Percentiles rank a stretch among this genome's conserved stretches.
Evolutionary conservation across 805 yeast genomes (phyloP).

Genomic region (Nakazawaea populi): DNA sequence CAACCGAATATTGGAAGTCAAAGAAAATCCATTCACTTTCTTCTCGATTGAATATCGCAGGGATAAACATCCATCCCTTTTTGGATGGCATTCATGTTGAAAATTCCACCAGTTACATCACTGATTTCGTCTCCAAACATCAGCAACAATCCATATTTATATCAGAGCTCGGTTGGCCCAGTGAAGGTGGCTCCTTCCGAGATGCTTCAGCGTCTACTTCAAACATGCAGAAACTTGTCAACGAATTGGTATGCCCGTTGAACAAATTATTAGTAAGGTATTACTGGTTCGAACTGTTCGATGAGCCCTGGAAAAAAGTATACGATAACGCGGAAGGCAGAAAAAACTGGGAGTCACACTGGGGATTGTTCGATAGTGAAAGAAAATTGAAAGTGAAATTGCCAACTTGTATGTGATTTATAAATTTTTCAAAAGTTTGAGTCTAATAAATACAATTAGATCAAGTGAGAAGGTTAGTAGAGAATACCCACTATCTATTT

Average conservation of each 20-base stretch:
- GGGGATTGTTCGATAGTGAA: conserved; percentile 57
- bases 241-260: conserved; percentile 45
- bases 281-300: conserved; percentile 66
- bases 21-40: too few species aligned
- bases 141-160: conserved; percentile 31
- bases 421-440: too few species aligned
- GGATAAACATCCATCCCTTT: conserved; percentile 65
- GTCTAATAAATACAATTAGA: too few species aligned
- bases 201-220: conserved; percentile 40
- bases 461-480: too few species aligned
- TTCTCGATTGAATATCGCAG: conserved; percentile 33
- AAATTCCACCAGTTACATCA: conserved; percentile 47
- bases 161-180: conserved; percentile 74
- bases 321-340: conserved; percentile 32
- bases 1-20: conserved; percentile 38
- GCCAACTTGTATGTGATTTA: conserved; percentile 29
- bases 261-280: conserved; percentile 34
- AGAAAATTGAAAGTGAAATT: conserved; percentile 40
- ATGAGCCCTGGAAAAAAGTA: conserved; percentile 63
- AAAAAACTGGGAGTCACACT: conserved; percentile 60
- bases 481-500: too few species aligned
- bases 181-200: conserved; percentile 44
- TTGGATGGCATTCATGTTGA: conserved; percentile 50
- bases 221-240: conserved; percentile 41
- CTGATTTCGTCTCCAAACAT: conserved; percentile 31